These are phyloP conservation scores for Russula earlei DNA, from an alignment of 768 basidiomycete species.

Conservation along the genomic window DNA sequence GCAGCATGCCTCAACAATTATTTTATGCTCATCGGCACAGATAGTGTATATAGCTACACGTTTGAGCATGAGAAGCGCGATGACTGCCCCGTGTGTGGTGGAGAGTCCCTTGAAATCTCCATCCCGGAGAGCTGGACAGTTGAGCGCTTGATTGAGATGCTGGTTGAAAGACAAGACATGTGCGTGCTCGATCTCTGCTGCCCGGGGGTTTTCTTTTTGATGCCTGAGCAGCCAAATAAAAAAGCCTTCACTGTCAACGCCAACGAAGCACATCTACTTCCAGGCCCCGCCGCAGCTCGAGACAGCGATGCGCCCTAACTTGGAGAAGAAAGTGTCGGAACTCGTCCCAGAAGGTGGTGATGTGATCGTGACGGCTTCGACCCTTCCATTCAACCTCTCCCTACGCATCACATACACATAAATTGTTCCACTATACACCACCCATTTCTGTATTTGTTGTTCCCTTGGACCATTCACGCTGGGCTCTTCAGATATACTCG, in stretches of 20 bases:
- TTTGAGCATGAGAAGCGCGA: constrained; percentile 89
- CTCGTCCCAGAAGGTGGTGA: constrained; percentile 69
- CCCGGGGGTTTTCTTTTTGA: not conserved
- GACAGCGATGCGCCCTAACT: constrained; percentile 79
- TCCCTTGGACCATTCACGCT: not conserved
- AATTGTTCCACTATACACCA: not conserved
- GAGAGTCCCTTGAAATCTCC: constrained; percentile 67
- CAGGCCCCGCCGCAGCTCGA: constrained; percentile 92
- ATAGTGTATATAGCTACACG: constrained; percentile 93
- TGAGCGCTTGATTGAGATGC: constrained; percentile 78
- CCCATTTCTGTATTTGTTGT: not conserved
- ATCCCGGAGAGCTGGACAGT: constrained; percentile 69
- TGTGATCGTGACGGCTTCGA: constrained; percentile 79
- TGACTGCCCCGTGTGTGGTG: constrained; percentile 97
- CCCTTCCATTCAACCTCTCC: constrained; percentile 79
- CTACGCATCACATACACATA: constrained; percentile 51
- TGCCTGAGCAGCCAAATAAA: constrained; percentile 74
- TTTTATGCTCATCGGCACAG: constrained; percentile 97
- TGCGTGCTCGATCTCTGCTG: constrained; percentile 30
- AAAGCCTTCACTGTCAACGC: constrained; percentile 82
- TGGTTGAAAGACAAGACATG: constrained; percentile 87
- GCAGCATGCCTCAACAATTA: constrained; percentile 95
- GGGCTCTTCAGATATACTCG: too few species aligned
- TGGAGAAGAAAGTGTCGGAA: constrained; percentile 79
- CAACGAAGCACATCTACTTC: constrained; percentile 74